A percentile compares a stretch with the other conserved stretches of the same genome.
Conservation (phyloP, 23 red algal species). For the Gracilaria domingensis region DNA sequence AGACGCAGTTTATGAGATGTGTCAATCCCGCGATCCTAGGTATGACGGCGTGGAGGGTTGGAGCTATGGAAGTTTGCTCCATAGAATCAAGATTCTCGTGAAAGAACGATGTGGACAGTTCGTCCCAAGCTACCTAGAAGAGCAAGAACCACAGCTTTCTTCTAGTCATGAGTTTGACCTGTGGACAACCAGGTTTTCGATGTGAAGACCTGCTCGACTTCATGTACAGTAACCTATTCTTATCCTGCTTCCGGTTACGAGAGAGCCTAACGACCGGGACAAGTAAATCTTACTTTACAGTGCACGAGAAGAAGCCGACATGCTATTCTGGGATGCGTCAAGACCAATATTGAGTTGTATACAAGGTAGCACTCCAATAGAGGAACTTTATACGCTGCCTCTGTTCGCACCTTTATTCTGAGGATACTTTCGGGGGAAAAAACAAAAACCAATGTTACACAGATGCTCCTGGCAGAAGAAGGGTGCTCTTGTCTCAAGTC, state of each 20-base stretch:
- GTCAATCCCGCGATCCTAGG: background rate
- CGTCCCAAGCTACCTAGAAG: constrained; percentile 42
- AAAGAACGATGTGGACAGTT: constrained; percentile 33
- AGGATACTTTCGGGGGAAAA: too few species aligned
- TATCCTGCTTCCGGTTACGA: background rate
- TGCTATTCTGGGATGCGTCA: too few species aligned
- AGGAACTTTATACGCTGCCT: too few species aligned
- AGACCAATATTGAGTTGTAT: too few species aligned
- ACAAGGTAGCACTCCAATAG: too few species aligned
- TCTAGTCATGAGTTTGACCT: constrained; percentile 56
- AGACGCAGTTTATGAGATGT: constrained; percentile 64
- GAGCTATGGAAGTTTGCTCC: constrained; percentile 51
- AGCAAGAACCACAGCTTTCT: constrained; percentile 65
- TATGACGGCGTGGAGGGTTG: constrained; percentile 62
- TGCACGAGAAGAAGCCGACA: too few species aligned
- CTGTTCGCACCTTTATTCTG: too few species aligned
- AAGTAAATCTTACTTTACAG: background rate
- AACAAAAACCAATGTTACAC: too few species aligned
- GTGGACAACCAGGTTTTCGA: constrained; percentile 35
- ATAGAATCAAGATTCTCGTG: constrained; percentile 48
- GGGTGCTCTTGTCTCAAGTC: too few species aligned
- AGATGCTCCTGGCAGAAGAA: too few species aligned
- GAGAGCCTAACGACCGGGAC: background rate
- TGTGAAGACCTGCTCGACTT: background rate
- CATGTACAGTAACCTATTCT: background rate